Base-by-base conservation (phyloP, 2,329 filamentous ascomycete genomes). In the Fusarium luffae region DNA sequence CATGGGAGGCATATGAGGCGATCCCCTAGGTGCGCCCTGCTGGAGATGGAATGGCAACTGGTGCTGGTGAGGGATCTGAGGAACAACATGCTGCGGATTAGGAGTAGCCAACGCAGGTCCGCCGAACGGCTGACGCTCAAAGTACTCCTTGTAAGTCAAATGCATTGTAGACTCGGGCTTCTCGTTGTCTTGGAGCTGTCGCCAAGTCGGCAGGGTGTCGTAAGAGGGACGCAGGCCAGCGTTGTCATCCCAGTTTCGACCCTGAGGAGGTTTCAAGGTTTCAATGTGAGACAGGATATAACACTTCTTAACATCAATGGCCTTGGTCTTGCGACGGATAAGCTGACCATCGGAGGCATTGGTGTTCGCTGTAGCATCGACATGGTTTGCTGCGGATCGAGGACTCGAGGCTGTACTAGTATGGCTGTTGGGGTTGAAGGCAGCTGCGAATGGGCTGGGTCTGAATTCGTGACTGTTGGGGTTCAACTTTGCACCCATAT, bases 141-240 rank as follows among this genome's bases (percentile, higher is more conserved):
- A 96, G 75, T 93, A 89, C 73, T 95, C 89, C 52, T 89, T 87
- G 78, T 94, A 97, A 0, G 89, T 92, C 75, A 89, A 75, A 67
- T 82, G 84, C 85, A 90, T 90, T 3, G 86, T 88, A 3, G 88
- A 89, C 37, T 89, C 86, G 0, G 82, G 76, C 74, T 92, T 93
- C 69, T 97, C 92, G 69, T 93, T 91, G 21, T 90, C 89, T 50
- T 88, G 82, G 25, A 89, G 81, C 63, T 90, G 88, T 65, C 92
- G 90, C 95, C 96, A 99, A 1, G 91, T 94, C 1, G 94, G 94
- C 13, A 86, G 84, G 2, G 96, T 98, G 73, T 93, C 91, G 79
- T 91, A 98, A 6, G 95, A 90, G 28, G 92, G 91, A 40, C 92
- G 91, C 55, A 98, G 88, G n/a, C 93, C 94, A 48, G 90, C 91